Base-by-base conservation (phyloP, 2,329 filamentous ascomycete species). In the Blumeria hordei region DNA sequence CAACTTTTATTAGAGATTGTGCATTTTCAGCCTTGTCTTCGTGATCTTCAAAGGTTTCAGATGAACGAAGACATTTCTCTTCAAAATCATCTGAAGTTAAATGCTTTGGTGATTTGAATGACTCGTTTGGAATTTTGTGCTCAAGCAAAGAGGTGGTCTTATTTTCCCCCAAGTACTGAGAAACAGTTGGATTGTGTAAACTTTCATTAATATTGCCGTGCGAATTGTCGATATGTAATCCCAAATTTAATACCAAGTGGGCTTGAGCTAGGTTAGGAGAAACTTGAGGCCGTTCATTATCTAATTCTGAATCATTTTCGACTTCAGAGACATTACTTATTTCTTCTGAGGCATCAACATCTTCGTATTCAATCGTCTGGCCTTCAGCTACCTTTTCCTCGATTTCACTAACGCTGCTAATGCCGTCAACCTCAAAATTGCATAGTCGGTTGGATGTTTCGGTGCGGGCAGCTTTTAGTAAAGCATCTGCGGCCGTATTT, bases 331-430 rank as follows among this genome's bases (percentile, higher is more conserved):
- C 55, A 64, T 69, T 56, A 66, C 68, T 63, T 34, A 62, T 57
- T 6, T 62, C 61, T 33, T 65, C 61, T 12, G 61, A 62, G 18
- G 65, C 69, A 57, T 64, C 66, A n/a, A n/a, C n/a, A 58, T 51
- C 32, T 3, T 34, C 69, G 57, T 64, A 66, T 58, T 51, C 32
- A 8, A 35, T 34, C 10, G 6, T 10, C 18, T 35, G 69, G 59
- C 84, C 79, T 54, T 85, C 82, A 45, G 72, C 75, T 58, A 85
- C 81, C 63, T 78, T 78, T 63, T 94, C 85, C 64, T 88, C 88
- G 56, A 94, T 85, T 63, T 95, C 90, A 70, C 87, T 95, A 62
- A 96, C 74, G 63, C 88, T 92, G 68, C 90, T 96, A 41, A 88
- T 95, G 54, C 84, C 74, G 66, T 80, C 81, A 66, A 83, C 85